phyloP scores from a whole-genome alignment of 1,284 basidiomycete species.

The Apiotrichum sp. region DNA sequence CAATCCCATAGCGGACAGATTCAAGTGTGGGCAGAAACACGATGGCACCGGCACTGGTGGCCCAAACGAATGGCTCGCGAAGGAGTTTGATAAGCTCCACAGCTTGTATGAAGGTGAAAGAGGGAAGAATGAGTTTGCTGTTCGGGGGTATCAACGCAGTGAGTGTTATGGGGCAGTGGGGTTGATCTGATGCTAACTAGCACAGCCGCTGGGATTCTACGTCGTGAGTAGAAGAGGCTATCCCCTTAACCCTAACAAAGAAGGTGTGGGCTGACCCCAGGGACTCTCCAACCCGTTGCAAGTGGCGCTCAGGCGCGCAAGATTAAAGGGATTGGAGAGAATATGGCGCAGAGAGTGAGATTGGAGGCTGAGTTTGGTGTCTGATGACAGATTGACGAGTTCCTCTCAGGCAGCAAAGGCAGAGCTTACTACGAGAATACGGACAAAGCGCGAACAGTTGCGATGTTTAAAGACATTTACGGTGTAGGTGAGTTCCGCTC shows the following conservation, averaged over 20 bases:
- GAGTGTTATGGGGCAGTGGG: background rate
- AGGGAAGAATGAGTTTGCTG: conserved; percentile 38
- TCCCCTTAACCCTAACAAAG: no score
- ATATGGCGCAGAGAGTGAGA: conserved; percentile 65
- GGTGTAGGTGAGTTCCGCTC: conserved; percentile 60
- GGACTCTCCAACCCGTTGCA: conserved; percentile 55
- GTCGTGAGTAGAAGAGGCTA: conserved; percentile 21
- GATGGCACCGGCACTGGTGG: conserved; percentile 22
- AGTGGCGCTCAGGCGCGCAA: conserved; percentile 58
- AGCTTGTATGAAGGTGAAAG: conserved; percentile 33
- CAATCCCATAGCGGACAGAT: conserved; percentile 19
- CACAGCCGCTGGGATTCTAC: conserved; percentile 32
- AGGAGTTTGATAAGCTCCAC: conserved; percentile 39
- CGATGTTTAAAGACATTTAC: conserved; percentile 69
- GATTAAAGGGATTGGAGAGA: conserved; percentile 63
- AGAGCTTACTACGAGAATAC: conserved; percentile 40
- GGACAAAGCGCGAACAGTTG: conserved; percentile 27
- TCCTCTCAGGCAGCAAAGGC: conserved; percentile 31
- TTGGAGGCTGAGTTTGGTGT: no score
- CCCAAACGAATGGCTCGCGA: conserved; percentile 43
- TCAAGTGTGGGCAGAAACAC: conserved; percentile 36
- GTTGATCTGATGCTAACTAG: no score
- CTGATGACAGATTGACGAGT: conserved; percentile 40
- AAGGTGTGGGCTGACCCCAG: conserved; percentile 26
- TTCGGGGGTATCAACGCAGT: conserved; percentile 34